A percentile compares a stretch with the other conserved stretches of the same genome.
Evolutionary conservation across 768 basidiomycete genomes (phyloP).

Genomic region (Kwoniella newhampshirensis): DNA sequence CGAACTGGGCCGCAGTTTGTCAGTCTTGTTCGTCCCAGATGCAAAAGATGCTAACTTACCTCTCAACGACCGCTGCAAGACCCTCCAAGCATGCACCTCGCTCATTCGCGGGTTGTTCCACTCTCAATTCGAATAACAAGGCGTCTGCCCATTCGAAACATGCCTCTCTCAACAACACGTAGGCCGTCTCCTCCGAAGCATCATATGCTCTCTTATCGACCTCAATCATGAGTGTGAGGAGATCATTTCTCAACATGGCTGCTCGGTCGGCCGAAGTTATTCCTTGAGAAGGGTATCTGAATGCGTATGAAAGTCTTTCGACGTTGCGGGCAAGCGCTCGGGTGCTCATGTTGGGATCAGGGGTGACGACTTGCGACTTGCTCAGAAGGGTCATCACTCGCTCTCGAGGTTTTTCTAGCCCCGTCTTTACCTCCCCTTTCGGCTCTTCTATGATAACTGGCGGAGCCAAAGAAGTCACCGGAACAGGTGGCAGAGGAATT

Average conservation of each 20-base stretch:
- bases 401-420: constrained; percentile 77
- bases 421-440: constrained; percentile 56
- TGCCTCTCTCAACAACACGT: constrained; percentile 40
- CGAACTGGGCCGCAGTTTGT: constrained; percentile 35
- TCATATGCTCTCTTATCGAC: constrained; percentile 49
- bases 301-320: constrained; percentile 30
- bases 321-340: constrained; percentile 21
- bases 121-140: constrained; percentile 52
- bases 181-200: constrained; percentile 23
- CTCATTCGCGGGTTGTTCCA: constrained; percentile 54
- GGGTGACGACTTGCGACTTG: constrained; percentile 19
- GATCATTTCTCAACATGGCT: constrained; percentile 43
- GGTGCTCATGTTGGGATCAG: constrained; percentile 20
- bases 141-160: constrained; percentile 53
- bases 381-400: constrained; percentile 74
- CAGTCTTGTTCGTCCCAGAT: constrained; percentile 2
- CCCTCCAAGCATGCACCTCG: constrained; percentile 56
- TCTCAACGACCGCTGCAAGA: constrained; percentile 54
- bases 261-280: constrained; percentile 47
- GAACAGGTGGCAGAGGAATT: constrained; percentile 34
- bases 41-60: constrained; percentile 33
- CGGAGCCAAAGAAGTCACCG: constrained; percentile 1
- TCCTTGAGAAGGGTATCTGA: constrained; percentile 26
- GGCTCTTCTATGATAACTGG: constrained; percentile 49
- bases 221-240: constrained; percentile 51